Percentiles rank a stretch among this genome's conserved stretches.
These are phyloP conservation scores for Amphibolis antarctica DNA, from an alignment of 106 monocot species.

Conservation along the genomic window DNA sequence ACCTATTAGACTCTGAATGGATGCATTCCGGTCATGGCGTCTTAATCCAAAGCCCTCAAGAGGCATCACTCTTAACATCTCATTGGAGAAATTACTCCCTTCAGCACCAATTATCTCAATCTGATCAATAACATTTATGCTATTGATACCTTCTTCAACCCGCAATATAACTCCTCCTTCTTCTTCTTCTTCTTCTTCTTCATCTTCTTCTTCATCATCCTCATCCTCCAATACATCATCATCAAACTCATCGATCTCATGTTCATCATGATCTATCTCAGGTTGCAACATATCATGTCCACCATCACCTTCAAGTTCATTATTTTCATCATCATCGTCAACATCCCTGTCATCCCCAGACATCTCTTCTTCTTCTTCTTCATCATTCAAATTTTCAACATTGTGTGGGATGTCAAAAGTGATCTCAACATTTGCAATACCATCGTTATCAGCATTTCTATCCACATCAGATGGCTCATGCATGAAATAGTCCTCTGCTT, in stretches of 20 bases:
- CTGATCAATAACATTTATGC: slow-evolving; percentile 92
- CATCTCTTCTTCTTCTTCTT: slow-evolving; percentile 76
- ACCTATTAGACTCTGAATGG: slow-evolving; percentile 81
- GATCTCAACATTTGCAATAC: slow-evolving; percentile 76
- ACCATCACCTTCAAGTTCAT: slow-evolving; percentile 87
- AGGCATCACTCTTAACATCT: slow-evolving; percentile 75
- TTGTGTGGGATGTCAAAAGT: slow-evolving; percentile 73
- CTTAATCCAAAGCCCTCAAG: slow-evolving; percentile 87
- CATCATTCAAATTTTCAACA: slow-evolving; percentile 52
- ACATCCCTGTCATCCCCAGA: slow-evolving; percentile 67
- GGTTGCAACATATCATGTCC: slow-evolving; percentile 84
- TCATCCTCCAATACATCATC: slow-evolving; percentile 84
- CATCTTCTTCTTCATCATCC: slow-evolving; percentile 92
- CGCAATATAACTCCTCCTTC: slow-evolving; percentile 72
- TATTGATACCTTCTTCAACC: slow-evolving; percentile 88
- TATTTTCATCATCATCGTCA: slow-evolving; percentile 85
- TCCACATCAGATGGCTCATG: slow-evolving; percentile 80
- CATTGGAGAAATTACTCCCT: slow-evolving; percentile 49
- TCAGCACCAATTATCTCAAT: slow-evolving; percentile 72
- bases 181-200: no score
- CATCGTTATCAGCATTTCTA: slow-evolving; percentile 53
- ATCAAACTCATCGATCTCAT: slow-evolving; percentile 94
- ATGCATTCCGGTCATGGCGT: slow-evolving; percentile 64
- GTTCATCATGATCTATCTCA: slow-evolving; percentile 95
- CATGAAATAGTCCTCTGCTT: slow-evolving; percentile 91